Conservation (phyloP, 768 basidiomycete species). For the Chalciporus piperatus region DNA sequence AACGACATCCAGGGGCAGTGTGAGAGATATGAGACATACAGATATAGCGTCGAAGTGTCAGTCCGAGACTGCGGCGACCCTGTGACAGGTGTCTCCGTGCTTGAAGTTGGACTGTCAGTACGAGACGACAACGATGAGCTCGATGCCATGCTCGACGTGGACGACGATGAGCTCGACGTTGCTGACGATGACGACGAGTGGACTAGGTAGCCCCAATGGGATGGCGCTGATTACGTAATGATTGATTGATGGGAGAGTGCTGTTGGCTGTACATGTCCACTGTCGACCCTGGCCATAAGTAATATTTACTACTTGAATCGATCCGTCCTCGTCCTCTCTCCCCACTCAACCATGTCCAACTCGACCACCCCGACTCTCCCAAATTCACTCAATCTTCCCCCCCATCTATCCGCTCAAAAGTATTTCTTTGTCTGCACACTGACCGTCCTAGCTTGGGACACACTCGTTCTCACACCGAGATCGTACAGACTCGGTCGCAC, state of each 20-base stretch:
- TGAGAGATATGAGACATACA: conserved; percentile 17
- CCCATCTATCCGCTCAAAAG: conserved; percentile 82
- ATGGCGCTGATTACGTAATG: conserved; percentile 17
- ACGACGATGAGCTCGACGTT: conserved; percentile 3
- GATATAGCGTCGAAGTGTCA: conserved; percentile 27
- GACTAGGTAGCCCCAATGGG: background rate
- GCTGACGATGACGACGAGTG: background rate
- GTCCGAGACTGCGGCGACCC: conserved; percentile 10
- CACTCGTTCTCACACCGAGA: conserved; percentile 78
- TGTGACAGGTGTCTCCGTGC: conserved; percentile 1
- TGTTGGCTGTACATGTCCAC: too few relatives aligned
- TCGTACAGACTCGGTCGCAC: conserved; percentile 68
- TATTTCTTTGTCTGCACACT: conserved; percentile 89
- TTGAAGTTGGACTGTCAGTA: background rate
- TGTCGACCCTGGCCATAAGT: too few relatives aligned
- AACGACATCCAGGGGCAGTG: conserved; percentile 11
- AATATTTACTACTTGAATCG: too few relatives aligned
- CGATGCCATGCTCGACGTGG: conserved; percentile 15
- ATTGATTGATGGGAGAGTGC: too few relatives aligned
- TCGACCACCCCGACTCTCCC: conserved; percentile 40
- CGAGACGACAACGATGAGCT: background rate
- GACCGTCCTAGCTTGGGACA: conserved; percentile 88
- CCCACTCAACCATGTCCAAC: conserved; percentile 14
- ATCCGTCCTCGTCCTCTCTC: too few relatives aligned
- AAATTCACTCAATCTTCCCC: conserved; percentile 65